These are phyloP conservation scores for Acanthochlamys bracteata DNA, from an alignment of 106 monocot genomes.

Conservation along the genomic window DNA sequence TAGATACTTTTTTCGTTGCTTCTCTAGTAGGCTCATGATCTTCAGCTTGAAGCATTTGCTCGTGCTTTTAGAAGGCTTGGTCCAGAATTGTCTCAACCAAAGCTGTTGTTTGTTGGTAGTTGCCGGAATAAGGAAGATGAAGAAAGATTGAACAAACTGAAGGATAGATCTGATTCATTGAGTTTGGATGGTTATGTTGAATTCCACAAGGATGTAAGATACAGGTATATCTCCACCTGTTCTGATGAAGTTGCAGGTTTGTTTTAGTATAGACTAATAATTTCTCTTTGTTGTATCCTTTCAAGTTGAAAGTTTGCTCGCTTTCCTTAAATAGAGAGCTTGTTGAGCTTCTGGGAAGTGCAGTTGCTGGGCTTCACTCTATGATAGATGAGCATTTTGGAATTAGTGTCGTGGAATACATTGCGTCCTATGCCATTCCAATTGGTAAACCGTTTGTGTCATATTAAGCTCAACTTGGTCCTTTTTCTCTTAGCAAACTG, in stretches of 20 bases:
- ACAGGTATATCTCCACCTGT: conserved; percentile 39
- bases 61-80: conserved; percentile 56
- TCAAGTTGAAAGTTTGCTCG: background rate
- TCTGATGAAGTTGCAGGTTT: background rate
- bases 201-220: conserved; percentile 68
- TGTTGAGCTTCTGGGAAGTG: conserved; percentile 73
- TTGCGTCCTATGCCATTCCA: conserved; percentile 87
- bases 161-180: conserved; percentile 48
- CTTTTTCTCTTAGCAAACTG: background rate
- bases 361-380: conserved; percentile 80
- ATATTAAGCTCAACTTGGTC: background rate
- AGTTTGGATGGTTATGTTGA: conserved; percentile 64
- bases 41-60: conserved; percentile 86
- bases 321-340: conserved; percentile 44
- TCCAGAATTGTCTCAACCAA: conserved; percentile 38
- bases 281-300: conserved; percentile 1
- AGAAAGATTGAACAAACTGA: conserved; percentile 66
- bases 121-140: conserved; percentile 73
- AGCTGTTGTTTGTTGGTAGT: conserved; percentile 92
- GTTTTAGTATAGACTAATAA: background rate
- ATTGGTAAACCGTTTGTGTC: conserved; percentile 34
- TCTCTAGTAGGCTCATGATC: conserved; percentile 53
- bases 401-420: conserved; percentile 92
- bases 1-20: background rate
- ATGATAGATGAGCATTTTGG: conserved; percentile 99